Conservation (phyloP, 2,329 filamentous ascomycete species). For the Claviceps sp. region DNA sequence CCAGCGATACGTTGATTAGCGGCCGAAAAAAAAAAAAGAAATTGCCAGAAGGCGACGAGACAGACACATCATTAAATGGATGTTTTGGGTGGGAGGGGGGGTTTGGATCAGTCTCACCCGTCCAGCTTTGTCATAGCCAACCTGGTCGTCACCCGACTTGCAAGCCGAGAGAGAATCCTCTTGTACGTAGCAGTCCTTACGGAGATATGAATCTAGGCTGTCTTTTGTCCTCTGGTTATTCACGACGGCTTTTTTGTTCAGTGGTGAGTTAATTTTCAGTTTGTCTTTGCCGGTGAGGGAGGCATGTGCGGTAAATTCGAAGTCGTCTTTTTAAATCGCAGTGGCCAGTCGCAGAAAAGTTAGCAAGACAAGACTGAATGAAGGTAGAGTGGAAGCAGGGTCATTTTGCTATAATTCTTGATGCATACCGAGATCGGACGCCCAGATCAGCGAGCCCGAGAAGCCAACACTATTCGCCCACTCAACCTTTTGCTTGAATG, state of each 20-base stretch:
- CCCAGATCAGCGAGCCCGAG: conserved; percentile 11
- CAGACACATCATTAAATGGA: too few species aligned
- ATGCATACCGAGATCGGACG: conserved; percentile 8
- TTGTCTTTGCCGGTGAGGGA: not conserved
- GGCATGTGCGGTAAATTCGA: not conserved
- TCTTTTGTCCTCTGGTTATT: not conserved
- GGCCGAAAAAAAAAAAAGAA: too few species aligned
- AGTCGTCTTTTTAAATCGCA: not conserved
- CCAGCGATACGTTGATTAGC: not conserved
- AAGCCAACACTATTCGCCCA: conserved; percentile 10
- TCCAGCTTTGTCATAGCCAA: not conserved
- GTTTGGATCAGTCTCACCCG: not conserved
- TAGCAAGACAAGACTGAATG: not conserved
- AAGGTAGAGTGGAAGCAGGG: too few species aligned
- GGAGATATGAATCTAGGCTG: not conserved
- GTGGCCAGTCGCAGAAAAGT: not conserved
- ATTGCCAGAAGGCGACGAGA: too few species aligned
- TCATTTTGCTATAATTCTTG: not conserved
- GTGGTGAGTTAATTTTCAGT: not conserved
- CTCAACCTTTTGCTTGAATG: conserved; percentile 9
- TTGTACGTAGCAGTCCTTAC: not conserved
- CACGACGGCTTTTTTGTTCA: not conserved
- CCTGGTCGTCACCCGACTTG: not conserved
- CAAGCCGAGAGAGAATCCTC: not conserved
- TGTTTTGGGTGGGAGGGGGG: too few species aligned